Evolutionary conservation across 139 green algal species (phyloP).

Genomic region (Coelastrella sp.): DNA sequence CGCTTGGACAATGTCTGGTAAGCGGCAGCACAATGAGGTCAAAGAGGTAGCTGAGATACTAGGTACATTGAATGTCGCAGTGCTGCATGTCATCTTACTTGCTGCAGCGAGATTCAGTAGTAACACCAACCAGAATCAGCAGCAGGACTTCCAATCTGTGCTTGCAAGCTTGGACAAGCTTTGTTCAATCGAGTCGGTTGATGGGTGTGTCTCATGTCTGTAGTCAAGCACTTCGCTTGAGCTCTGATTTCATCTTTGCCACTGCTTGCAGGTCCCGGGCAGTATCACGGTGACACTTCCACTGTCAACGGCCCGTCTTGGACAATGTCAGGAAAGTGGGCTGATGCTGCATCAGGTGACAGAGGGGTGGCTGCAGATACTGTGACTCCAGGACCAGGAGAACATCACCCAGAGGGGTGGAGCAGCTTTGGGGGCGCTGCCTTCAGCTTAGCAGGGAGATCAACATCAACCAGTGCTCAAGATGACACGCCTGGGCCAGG

Average conservation of each 20-base stretch:
- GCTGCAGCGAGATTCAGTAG: too few species aligned
- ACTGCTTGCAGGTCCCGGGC: conserved; percentile 12
- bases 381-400: not conserved
- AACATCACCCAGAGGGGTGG: not conserved
- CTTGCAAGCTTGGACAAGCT: too few species aligned
- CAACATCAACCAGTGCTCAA: too few species aligned
- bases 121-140: too few species aligned
- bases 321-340: not conserved
- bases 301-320: not conserved
- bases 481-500: not conserved
- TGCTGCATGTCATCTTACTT: too few species aligned
- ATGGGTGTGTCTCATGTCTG: too few species aligned
- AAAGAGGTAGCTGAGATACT: conserved; percentile 1
- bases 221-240: too few species aligned
- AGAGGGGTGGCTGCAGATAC: not conserved
- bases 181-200: too few species aligned
- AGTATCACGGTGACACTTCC: not conserved
- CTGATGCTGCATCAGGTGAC: not conserved
- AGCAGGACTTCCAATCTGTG: too few species aligned
- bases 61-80: not conserved
- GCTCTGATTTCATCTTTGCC: too few species aligned
- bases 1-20: too few species aligned
- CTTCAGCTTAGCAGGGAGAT: not conserved
- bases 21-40: too few species aligned
- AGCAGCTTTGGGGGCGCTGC: not conserved